Evolutionary conservation across 768 basidiomycete species (phyloP), one percentile per base, ranked within the genome.

Genomic region (Xerocomus potaroensis): DNA sequence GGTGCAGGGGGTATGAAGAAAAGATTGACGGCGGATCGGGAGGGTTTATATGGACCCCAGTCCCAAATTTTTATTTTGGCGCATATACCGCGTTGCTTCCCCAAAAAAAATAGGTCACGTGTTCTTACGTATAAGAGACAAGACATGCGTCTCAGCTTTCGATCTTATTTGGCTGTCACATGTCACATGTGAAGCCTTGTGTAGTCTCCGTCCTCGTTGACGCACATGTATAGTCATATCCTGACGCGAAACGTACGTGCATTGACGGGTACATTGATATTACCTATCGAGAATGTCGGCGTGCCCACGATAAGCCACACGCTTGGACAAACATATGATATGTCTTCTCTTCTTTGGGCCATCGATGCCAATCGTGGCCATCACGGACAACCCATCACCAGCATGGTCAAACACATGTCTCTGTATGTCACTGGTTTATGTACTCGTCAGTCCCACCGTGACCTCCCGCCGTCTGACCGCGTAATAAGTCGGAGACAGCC

Each of bases 21-120:
- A 22, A 60, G 46, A 37, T 41, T 24, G 8, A 34, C 12, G 18
- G 26, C 34, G 34, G 40, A 22, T 30, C 44, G 27, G 36, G 37
- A 51, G 41, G 51, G 24, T 32, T 60, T 62, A 57, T 58, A 54
- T 49, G 47, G 36, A 33, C 61, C 63, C 64, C 59, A 64, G 53
- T 64, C 63, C 64, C 53, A 66, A 66, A 43, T 56, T 65, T 64
- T 64, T 53, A 37, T 33, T 48, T 57, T 64, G 48, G 55, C 43
- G 50, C 44, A 56, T 27, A 47, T 30, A 12, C 46, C 33, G 54
- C 49, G 43, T 43, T 54, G 51, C 47, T 51, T 48, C 56, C 62
- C 62, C 50, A 62, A 63, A 60, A 62, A 65, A 62, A 39, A 44
- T 31, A 18, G 46, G 45, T 65, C 62, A 64, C 62, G 62, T 64